These are phyloP conservation scores for Pythium volutum DNA, from an alignment of 352 stramenopile species.

Conservation along the genomic window DNA sequence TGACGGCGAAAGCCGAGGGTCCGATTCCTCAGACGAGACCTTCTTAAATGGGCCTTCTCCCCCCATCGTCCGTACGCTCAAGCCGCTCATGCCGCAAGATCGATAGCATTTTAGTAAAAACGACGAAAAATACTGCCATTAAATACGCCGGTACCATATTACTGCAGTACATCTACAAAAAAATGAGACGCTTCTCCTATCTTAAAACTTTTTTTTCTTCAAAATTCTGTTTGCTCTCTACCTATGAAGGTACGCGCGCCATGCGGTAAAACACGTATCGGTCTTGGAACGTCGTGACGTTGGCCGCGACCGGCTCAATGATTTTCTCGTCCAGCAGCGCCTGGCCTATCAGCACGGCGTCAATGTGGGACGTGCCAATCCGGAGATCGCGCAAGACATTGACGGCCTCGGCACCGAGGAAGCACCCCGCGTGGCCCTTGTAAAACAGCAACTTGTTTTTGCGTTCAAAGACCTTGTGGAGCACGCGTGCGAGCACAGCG, in stretches of 20 bases:
- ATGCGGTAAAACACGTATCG: constrained; percentile 87
- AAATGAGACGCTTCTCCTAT: constrained; percentile 2
- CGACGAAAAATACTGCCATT: constrained; percentile 14
- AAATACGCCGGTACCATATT: constrained; percentile 25
- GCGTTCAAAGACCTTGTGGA: constrained; percentile 82
- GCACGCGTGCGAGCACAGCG: constrained; percentile 53
- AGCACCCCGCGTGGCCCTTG: constrained; percentile 81
- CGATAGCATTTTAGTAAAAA: constrained; percentile 18
- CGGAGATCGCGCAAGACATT: constrained; percentile 78
- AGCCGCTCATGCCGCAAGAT: constrained; percentile 23
- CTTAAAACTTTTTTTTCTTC: neutral
- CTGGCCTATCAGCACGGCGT: constrained; percentile 81
- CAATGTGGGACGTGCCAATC: constrained; percentile 64
- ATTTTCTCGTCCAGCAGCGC: constrained; percentile 72
- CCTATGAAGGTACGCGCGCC: constrained; percentile 33
- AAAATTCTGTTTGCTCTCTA: neutral
- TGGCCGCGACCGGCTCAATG: constrained; percentile 73
- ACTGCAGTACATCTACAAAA: neutral
- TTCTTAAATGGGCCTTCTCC: constrained; percentile 8
- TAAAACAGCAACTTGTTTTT: constrained; percentile 89
- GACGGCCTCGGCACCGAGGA: constrained; percentile 80
- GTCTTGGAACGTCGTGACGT: constrained; percentile 77
- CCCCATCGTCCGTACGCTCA: constrained; percentile 16
- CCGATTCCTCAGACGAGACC: constrained; percentile 23
- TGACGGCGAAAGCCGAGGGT: constrained; percentile 26